Evolutionary conservation across 2,329 filamentous ascomycete genomes (phyloP).

Genomic region (Sporothrix phasma): DNA sequence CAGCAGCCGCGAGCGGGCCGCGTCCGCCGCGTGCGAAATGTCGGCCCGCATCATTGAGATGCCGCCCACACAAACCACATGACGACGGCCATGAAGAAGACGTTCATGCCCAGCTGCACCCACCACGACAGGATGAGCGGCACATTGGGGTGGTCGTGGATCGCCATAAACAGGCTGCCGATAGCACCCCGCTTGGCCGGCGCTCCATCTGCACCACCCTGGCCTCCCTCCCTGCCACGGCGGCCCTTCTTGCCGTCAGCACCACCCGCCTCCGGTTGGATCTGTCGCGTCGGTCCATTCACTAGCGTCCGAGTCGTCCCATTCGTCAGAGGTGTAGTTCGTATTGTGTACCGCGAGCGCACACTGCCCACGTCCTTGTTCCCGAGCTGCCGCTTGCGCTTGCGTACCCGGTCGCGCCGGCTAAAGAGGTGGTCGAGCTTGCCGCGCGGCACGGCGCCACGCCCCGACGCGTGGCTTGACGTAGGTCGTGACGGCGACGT

Average conservation of each 20-base stretch:
- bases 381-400: conserved; percentile 42
- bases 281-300: conserved; percentile 16
- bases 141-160: conserved; percentile 49
- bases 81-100: conserved; percentile 44
- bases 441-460: conserved; percentile 52
- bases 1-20: conserved; percentile 57
- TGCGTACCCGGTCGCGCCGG: conserved; percentile 39
- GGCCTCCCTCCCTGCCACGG: neutral
- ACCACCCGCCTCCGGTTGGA: neutral
- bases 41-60: conserved; percentile 63
- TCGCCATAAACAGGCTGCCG: conserved; percentile 36
- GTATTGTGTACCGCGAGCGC: conserved; percentile 35
- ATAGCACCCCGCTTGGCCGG: conserved; percentile 28
- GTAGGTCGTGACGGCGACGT: neutral
- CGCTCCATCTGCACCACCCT: neutral
- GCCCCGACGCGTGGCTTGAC: conserved; percentile 41
- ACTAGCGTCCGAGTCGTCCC: conserved; percentile 21
- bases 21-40: conserved; percentile 60
- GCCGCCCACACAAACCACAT: conserved; percentile 60
- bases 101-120: conserved; percentile 53
- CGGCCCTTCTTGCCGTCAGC: conserved; percentile 14
- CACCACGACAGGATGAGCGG: conserved; percentile 51
- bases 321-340: conserved; percentile 42
- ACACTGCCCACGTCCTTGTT: conserved; percentile 45
- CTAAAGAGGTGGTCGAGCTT: conserved; percentile 29